These are phyloP conservation scores for Populus alba DNA, from an alignment of 345 rosid species.

Conservation along the genomic window DNA sequence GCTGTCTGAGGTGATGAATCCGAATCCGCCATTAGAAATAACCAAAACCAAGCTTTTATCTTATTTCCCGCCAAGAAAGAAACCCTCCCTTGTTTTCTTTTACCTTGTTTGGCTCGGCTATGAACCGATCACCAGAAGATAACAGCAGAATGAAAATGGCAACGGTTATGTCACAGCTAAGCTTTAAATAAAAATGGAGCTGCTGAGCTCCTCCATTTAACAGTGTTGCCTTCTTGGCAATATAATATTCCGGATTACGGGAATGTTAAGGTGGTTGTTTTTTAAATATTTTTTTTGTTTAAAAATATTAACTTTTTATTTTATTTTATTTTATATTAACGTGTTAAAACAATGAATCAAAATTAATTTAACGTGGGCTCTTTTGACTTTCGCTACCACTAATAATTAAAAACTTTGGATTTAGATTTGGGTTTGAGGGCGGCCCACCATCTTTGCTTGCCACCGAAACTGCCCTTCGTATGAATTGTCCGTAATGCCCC, in stretches of 20 bases:
- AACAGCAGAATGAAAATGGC: background rate
- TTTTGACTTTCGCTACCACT: background rate
- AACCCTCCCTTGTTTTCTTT: background rate
- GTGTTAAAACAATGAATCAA: too few species aligned
- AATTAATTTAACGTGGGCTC: too few species aligned
- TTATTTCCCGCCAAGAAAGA: constrained; percentile 1
- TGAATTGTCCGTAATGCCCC: background rate
- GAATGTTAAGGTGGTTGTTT: too few species aligned
- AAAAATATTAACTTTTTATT: too few species aligned
- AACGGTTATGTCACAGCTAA: background rate
- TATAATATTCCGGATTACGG: too few species aligned
- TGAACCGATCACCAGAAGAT: too few species aligned
- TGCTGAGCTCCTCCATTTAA: background rate
- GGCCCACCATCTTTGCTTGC: background rate
- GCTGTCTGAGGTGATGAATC: constrained; percentile 13
- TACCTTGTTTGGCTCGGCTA: background rate
- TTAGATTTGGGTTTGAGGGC: background rate
- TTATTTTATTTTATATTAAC: too few species aligned
- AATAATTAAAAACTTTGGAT: background rate
- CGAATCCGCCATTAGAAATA: constrained; percentile 11
- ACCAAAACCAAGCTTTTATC: background rate
- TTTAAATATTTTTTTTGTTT: too few species aligned
- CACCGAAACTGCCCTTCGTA: constrained; percentile 3
- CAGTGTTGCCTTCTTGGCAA: background rate
- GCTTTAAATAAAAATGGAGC: background rate